phyloP scores from a whole-genome alignment of 1,139 yeast species.

The Pichia sp. region DNA sequence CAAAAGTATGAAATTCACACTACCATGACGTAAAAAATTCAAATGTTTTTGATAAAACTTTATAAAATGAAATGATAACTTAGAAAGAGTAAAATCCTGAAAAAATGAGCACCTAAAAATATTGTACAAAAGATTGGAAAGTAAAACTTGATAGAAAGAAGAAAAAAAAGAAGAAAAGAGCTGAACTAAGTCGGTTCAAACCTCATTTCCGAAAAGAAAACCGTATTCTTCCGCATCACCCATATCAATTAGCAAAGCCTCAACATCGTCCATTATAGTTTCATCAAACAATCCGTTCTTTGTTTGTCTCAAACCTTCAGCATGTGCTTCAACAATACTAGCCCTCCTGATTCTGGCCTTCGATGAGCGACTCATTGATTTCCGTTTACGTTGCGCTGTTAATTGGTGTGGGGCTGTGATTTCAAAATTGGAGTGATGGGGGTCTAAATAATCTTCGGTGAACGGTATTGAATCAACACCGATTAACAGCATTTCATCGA shows the following conservation, averaged over 20 bases:
- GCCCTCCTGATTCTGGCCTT: constrained; percentile 44
- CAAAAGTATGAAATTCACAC: too few relatives aligned
- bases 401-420: constrained; percentile 11
- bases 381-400: constrained; percentile 9
- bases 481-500: constrained; percentile 17
- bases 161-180: neutral
- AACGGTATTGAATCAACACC: constrained; percentile 15
- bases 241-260: constrained; percentile 39
- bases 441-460: neutral
- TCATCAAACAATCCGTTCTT: constrained; percentile 73
- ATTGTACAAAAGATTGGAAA: neutral
- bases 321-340: constrained; percentile 67
- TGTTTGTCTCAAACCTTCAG: constrained; percentile 68
- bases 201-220: constrained; percentile 26
- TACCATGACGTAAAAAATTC: neutral
- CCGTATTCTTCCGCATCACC: constrained; percentile 32
- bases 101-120: neutral
- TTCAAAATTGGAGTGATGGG: constrained; percentile 8
- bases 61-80: neutral
- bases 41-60: neutral
- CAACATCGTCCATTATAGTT: constrained; percentile 66
- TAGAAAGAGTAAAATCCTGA: neutral
- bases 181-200: neutral
- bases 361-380: constrained; percentile 16
- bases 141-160: neutral